phyloP scores from a whole-genome alignment of 768 basidiomycete genomes.

The Dentipellis fragilis region DNA sequence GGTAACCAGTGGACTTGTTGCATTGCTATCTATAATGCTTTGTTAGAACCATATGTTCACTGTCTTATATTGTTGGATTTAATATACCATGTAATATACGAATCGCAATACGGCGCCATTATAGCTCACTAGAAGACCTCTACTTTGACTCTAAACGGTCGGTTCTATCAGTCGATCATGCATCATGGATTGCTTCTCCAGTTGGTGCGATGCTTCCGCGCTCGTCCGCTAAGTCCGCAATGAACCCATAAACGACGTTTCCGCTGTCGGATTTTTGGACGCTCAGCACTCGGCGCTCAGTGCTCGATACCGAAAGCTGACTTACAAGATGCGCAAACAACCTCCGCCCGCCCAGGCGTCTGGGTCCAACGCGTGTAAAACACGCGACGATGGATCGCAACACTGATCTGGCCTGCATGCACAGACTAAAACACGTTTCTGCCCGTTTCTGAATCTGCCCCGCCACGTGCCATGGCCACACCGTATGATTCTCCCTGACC shows the following conservation, averaged over 20 bases:
- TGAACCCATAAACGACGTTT: background rate
- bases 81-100: background rate
- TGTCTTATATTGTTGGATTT: conserved; percentile 1
- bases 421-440: no score
- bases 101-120: background rate
- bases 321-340: no score
- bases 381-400: background rate
- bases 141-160: no score
- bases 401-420: no score
- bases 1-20: background rate
- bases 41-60: background rate
- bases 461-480: background rate
- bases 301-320: no score
- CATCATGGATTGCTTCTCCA: background rate
- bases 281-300: no score
- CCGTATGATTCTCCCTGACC: background rate
- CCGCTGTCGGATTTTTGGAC: no score
- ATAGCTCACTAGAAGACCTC: background rate
- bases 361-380: background rate
- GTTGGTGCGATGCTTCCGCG: background rate
- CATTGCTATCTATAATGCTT: conserved; percentile 1
- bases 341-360: no score
- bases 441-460: background rate
- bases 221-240: background rate
- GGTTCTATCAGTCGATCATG: background rate